Base-by-base conservation (phyloP, 257 asterid genomes). In the Przewalskia tangutica region DNA sequence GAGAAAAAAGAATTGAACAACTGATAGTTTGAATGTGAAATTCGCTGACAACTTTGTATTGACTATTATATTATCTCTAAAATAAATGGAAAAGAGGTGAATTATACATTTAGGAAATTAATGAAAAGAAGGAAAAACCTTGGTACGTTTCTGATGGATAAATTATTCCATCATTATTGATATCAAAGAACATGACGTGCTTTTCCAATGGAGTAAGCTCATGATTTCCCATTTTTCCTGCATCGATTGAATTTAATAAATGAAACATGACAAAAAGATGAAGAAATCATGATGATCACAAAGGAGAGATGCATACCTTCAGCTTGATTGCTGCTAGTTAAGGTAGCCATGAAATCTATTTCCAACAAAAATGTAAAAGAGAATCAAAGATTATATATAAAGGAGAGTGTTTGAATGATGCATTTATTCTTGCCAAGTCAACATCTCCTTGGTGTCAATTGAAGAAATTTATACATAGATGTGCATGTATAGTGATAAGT, bases 151-250 rank as follows among this genome's bases (percentile, higher is more conserved):
- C 95, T 5, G 90, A 87, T 6, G 91, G 92, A 42, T 89, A 88
- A 82, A 91, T 85, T 17, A 89, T 8, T 27, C 95, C 93, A 80
- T 91, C 95, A 7, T 88, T 84, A 59, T 91, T 85, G 67, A 86
- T 90, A 83, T 91, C 93, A 83, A 91, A 91, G 90, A 91, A 91
- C 92, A 83, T 81, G 12, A 89, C 91, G 55, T 91, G 95, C 77
- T 89, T 91, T 86, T 87, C 88, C 48, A 91, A 75, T 71, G 70
- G 83, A 71, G 62, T 91, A 14, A 82, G 78, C 10, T 86, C 90
- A 11, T 84, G 79, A 82, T 70, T 18, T 42, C 0, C 38, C 4
- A 42, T n/a, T 38, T 16, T 17, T 68, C 77, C 77, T 42, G 56
- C 38, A 68, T 2, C 9, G 5, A 68, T 68, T 0, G 8, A 13